Percentiles rank a stretch among this genome's conserved stretches.
These are phyloP conservation scores for Metarhizium anisopliae DNA, from an alignment of 2,329 filamentous ascomycete genomes.

Conservation along the genomic window DNA sequence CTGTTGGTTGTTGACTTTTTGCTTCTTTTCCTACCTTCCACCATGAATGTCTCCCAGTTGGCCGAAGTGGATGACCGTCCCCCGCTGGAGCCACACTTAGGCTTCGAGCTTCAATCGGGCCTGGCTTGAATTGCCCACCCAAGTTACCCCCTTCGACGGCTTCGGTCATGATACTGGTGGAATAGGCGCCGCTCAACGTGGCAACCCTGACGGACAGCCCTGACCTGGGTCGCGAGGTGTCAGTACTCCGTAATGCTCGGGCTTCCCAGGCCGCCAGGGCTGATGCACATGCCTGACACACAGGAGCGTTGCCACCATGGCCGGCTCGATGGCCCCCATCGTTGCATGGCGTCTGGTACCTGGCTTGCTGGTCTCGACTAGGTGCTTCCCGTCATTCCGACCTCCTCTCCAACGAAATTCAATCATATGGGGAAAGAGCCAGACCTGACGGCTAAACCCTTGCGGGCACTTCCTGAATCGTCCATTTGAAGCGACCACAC, in stretches of 20 bases:
- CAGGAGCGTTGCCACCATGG: background rate
- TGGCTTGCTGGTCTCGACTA: background rate
- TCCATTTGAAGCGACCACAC: background rate
- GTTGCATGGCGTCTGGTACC: background rate
- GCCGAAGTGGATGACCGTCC: background rate
- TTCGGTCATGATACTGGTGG: slow-evolving; percentile 1
- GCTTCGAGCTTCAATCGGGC: no score
- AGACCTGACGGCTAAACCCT: slow-evolving; percentile 1
- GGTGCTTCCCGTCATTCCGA: background rate
- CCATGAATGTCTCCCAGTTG: background rate
- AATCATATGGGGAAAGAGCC: background rate
- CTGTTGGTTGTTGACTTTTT: background rate
- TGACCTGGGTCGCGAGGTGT: background rate
- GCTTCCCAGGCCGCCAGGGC: background rate
- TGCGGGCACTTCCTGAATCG: slow-evolving; percentile 1
- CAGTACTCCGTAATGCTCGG: background rate
- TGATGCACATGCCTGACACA: background rate
- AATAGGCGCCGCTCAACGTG: slow-evolving; percentile 4
- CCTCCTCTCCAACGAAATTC: background rate
- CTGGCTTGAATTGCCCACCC: no score
- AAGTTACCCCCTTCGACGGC: no score
- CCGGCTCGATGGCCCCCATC: slow-evolving; percentile 1
- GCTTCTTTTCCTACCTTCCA: no score
- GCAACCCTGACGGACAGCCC: background rate
- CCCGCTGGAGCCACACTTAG: no score